phyloP scores from a whole-genome alignment of 1,284 basidiomycete species.

The Boletellus deceptivus region DNA sequence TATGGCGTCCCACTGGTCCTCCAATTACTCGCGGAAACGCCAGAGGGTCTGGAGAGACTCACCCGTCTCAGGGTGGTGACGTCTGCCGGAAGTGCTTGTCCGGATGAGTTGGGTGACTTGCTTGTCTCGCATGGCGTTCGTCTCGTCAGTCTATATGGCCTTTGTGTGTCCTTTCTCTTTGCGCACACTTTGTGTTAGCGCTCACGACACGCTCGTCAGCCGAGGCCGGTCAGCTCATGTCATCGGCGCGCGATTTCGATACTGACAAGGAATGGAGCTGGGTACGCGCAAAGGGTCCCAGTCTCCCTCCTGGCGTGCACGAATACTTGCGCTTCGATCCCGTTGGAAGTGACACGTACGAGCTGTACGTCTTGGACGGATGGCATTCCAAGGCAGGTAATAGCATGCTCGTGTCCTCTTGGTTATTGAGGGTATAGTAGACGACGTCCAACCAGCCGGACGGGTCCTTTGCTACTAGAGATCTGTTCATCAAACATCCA shows the following conservation, averaged over 20 bases:
- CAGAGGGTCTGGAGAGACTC: constrained; percentile 47
- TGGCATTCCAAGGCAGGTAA: constrained; percentile 50
- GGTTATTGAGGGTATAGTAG: no score
- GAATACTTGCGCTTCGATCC: constrained; percentile 47
- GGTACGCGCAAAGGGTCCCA: constrained; percentile 37
- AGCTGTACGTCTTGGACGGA: constrained; percentile 53
- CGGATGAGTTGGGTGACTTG: constrained; percentile 54
- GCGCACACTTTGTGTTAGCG: background rate
- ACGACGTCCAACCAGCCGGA: constrained; percentile 39
- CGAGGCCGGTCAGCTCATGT: constrained; percentile 45
- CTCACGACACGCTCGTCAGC: background rate
- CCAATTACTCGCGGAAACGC: constrained; percentile 50
- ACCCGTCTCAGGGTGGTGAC: constrained; percentile 50
- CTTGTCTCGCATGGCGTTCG: constrained; percentile 51
- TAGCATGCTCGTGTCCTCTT: constrained; percentile 40
- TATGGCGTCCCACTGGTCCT: constrained; percentile 22
- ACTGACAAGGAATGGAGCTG: constrained; percentile 64
- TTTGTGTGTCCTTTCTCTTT: constrained; percentile 24
- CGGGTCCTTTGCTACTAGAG: constrained; percentile 58
- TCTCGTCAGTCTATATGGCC: constrained; percentile 57
- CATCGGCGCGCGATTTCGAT: constrained; percentile 48
- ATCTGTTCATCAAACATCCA: constrained; percentile 51
- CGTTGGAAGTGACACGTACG: constrained; percentile 45
- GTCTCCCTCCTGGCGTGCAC: constrained; percentile 25
- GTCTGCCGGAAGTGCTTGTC: constrained; percentile 46